These are phyloP conservation scores for Sporothrix pallida DNA, from an alignment of 2,329 filamentous ascomycete species.

Conservation along the genomic window DNA sequence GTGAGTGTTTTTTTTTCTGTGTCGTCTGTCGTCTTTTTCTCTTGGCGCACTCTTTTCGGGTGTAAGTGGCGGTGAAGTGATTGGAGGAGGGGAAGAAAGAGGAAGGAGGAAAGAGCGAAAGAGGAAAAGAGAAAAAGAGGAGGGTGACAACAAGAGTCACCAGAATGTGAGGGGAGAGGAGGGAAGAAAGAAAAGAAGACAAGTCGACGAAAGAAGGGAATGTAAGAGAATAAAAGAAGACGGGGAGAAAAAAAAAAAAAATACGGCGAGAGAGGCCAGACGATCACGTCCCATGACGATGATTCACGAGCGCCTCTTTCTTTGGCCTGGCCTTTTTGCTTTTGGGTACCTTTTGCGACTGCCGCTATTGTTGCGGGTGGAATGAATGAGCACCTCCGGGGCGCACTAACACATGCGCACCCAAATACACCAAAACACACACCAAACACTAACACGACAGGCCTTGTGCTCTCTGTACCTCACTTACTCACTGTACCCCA, in stretches of 20 bases:
- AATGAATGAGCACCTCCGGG: no score
- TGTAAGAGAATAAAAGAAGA: neutral
- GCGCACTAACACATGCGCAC: no score
- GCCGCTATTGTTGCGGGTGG: no score
- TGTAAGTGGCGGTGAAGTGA: constrained; percentile 11
- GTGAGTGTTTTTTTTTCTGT: constrained; percentile 10
- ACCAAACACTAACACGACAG: no score
- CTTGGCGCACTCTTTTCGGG: neutral
- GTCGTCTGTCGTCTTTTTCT: neutral
- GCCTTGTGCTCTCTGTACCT: no score
- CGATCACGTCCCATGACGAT: neutral
- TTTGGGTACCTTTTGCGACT: neutral
- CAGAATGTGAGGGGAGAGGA: neutral
- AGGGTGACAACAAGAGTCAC: no score
- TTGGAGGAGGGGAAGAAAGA: neutral
- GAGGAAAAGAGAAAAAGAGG: neutral
- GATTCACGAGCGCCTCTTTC: constrained; percentile 1
- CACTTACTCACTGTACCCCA: no score
- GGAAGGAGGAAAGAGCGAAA: neutral
- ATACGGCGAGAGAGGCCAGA: neutral
- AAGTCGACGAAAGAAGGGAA: neutral
- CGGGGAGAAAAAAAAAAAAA: neutral
- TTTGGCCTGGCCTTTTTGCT: neutral
- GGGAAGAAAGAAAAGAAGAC: neutral
- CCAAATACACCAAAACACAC: no score